Base-by-base conservation (phyloP, 2,329 filamentous ascomycete genomes). In the Colletotrichum tropicicola region DNA sequence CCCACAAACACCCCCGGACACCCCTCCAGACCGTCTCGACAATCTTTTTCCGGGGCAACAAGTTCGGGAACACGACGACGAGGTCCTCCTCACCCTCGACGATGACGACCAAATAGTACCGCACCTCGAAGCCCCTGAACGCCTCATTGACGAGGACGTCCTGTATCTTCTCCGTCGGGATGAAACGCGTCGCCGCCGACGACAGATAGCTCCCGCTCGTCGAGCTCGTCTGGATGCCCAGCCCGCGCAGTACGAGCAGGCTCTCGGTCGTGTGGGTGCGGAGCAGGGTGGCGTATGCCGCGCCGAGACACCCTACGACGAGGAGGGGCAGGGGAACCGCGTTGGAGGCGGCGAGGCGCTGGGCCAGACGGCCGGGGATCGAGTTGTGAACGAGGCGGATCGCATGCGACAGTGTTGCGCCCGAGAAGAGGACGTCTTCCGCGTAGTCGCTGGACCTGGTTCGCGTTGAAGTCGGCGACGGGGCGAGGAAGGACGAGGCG, bases 111-210 rank as follows among this genome's bases (percentile, higher is more conserved):
- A 99, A 81, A 74, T 97, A 98, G 74, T 95, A 97, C 41, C 91
- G 83, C 35, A 98, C 94, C 79, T 94, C 93, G 73, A 98, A 97
- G 1, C 94, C 94, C 61, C 88, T 89, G 78, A 98, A 98, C 4
- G 94, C 96, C 82, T 99, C 96, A 75, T 98, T 94, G 53, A 99
- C 92, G 57, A 98, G 88, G 60, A 99, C 91, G 75, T 99, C 96
- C 74, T 92, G 92, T 62, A 99, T 97, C 78, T 93, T 90, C 45
- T 91, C 92, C 0, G 95, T 97, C 0, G 96, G 95, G 64, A 99
- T 98, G 77, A 90, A 86, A 59, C 86, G 78, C 72, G 85, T 85
- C 58, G 80, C 77, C 12, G 72, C 71, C 17, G 76, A 71, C 4
- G 77, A 75, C 35, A 94, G 82, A 72, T 92, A 93, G 8, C 89